Evolutionary conservation across 202 grass and related monocot species (phyloP).

Genomic region (Schoenoplectus triqueter): DNA sequence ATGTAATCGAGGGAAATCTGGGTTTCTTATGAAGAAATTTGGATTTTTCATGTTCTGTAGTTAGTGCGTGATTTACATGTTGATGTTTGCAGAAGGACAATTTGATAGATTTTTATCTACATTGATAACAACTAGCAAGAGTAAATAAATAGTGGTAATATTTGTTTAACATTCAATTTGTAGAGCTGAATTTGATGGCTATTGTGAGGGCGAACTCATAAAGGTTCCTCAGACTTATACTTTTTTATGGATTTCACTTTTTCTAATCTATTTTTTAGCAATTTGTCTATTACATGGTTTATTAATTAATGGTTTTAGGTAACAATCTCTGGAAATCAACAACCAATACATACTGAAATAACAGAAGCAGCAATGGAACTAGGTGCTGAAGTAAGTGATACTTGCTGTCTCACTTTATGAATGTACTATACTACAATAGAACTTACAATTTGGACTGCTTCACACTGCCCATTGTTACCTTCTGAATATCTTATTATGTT

Average conservation of each 20-base stretch:
- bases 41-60: constrained; percentile 15
- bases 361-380: constrained; percentile 96
- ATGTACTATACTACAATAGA: background rate
- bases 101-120: constrained; percentile 29
- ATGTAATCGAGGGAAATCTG: background rate
- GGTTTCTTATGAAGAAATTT: background rate
- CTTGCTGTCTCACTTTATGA: constrained; percentile 19
- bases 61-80: no score
- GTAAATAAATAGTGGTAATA: constrained; percentile 14
- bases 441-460: constrained; percentile 23
- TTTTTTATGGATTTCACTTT: constrained; percentile 14
- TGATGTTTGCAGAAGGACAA: background rate
- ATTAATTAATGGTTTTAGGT: constrained; percentile 55
- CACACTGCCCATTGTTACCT: background rate
- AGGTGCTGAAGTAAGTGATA: constrained; percentile 76
- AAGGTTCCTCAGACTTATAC: constrained; percentile 54
- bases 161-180: constrained; percentile 31
- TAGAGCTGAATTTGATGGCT: constrained; percentile 97
- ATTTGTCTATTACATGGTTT: constrained; percentile 1
- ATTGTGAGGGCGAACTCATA: constrained; percentile 98
- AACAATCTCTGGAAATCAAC: constrained; percentile 95
- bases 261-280: background rate
- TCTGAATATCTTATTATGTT: background rate
- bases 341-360: constrained; percentile 92
- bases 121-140: constrained; percentile 20